Percentiles rank a stretch among this genome's conserved stretches.
Conservation (phyloP, 306 rosid genomes). For the Acmispon strigosus region DNA sequence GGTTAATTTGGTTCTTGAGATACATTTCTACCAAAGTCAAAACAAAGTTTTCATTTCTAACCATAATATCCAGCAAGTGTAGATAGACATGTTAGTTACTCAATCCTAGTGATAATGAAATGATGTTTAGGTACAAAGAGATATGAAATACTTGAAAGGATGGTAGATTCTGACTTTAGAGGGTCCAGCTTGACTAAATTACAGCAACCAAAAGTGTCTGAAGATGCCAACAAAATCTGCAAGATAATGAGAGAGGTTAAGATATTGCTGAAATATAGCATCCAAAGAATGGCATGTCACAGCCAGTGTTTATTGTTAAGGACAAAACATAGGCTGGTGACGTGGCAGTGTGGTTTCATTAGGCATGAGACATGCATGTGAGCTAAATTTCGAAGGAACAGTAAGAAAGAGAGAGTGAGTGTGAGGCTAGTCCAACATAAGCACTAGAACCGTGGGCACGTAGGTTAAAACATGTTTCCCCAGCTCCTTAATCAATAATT, state of each 20-base stretch:
- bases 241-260: slow-evolving; percentile 32
- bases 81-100: not conserved
- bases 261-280: slow-evolving; percentile 22
- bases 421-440: slow-evolving; percentile 26
- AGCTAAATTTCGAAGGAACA: slow-evolving; percentile 9
- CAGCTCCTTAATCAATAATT: slow-evolving; percentile 60
- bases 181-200: slow-evolving; percentile 13
- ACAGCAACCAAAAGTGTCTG: slow-evolving; percentile 20
- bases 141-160: slow-evolving; percentile 15
- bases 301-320: slow-evolving; percentile 35
- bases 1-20: not conserved
- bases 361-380: slow-evolving; percentile 53
- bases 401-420: not conserved
- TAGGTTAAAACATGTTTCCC: slow-evolving; percentile 55
- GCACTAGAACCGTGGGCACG: slow-evolving; percentile 55
- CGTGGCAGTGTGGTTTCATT: slow-evolving; percentile 49
- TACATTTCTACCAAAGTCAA: not conserved
- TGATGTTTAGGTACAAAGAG: not conserved
- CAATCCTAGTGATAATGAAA: not conserved
- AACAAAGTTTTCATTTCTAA: not conserved
- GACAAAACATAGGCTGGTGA: slow-evolving; percentile 57
- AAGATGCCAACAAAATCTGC: slow-evolving; percentile 21
- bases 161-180: slow-evolving; percentile 14
- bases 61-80: not conserved
- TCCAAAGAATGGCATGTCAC: slow-evolving; percentile 30